These are phyloP conservation scores for Tulasnella sp. DNA, from an alignment of 768 basidiomycete species.

Conservation along the genomic window DNA sequence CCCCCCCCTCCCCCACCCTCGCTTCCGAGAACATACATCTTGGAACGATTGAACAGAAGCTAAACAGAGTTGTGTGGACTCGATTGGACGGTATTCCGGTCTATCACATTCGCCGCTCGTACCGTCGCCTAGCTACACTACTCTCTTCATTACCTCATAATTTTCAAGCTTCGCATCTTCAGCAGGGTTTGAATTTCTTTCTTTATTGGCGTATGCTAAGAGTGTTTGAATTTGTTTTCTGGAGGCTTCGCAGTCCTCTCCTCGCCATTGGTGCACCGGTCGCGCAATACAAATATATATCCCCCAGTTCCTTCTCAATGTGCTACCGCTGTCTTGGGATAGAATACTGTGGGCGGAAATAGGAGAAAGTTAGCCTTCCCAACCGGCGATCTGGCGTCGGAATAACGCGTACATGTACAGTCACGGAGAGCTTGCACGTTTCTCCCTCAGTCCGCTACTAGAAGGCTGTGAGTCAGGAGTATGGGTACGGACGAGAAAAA, in stretches of 20 bases:
- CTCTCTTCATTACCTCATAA: neutral
- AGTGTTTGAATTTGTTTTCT: no score
- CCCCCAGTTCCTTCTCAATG: neutral
- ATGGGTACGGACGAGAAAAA: neutral
- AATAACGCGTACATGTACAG: neutral
- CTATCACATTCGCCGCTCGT: neutral
- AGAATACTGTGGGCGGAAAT: neutral
- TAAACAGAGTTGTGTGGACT: neutral
- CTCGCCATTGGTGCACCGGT: neutral
- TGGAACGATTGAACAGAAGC: neutral
- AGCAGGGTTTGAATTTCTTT: neutral
- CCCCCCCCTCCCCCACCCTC: neutral
- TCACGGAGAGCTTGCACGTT: neutral
- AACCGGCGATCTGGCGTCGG: neutral
- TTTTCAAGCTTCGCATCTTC: neutral
- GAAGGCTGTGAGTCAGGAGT: neutral
- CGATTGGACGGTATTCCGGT: neutral
- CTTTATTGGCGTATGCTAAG: neutral
- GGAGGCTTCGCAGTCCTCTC: neutral
- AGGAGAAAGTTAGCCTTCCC: neutral
- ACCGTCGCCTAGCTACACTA: no score
- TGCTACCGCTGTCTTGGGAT: neutral
- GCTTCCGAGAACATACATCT: neutral
- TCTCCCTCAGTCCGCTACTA: neutral
- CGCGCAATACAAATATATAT: no score